A percentile compares a stretch with the other conserved stretches of the same genome.
Conservation (phyloP, 2,329 filamentous ascomycete species). For the Hypomyces rosellus region DNA sequence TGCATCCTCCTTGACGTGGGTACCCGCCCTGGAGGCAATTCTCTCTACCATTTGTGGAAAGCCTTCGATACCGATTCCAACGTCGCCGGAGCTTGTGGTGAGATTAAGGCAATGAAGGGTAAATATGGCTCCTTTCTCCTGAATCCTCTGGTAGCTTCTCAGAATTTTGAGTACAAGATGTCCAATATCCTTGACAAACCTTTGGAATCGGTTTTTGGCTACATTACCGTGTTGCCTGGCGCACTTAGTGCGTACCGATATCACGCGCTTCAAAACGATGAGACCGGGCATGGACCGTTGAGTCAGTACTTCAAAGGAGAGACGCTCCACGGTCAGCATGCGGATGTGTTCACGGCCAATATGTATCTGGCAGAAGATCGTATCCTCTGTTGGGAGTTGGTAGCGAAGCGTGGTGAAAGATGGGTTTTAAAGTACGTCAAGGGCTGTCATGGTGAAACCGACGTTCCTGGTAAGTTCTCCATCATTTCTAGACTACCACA, state of each 20-base stretch:
- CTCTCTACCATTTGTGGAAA: slow-evolving; percentile 98
- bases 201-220: slow-evolving; percentile 93
- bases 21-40: slow-evolving; percentile 80
- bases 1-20: slow-evolving; percentile 96
- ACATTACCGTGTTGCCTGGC: slow-evolving; percentile 94
- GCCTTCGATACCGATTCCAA: slow-evolving; percentile 97
- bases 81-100: slow-evolving; percentile 91
- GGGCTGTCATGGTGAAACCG: slow-evolving; percentile 91
- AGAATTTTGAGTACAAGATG: slow-evolving; percentile 99
- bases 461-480: slow-evolving; percentile 74
- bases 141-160: slow-evolving; percentile 90
- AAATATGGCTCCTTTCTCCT: slow-evolving; percentile 74
- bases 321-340: slow-evolving; percentile 90
- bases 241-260: slow-evolving; percentile 94
- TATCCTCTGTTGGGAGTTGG: slow-evolving; percentile 89
- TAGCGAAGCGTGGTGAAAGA: slow-evolving; percentile 87
- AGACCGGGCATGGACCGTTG: slow-evolving; percentile 87
- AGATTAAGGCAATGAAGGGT: slow-evolving; percentile 96
- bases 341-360: slow-evolving; percentile 95
- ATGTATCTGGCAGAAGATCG: slow-evolving; percentile 90
- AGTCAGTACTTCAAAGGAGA: slow-evolving; percentile 99
- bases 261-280: slow-evolving; percentile 92
- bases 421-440: slow-evolving; percentile 99
- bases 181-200: slow-evolving; percentile 98
- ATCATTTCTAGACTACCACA: neutral